Base-by-base conservation (phyloP, 2,329 filamentous ascomycete genomes). In the Monascus ruber region DNA sequence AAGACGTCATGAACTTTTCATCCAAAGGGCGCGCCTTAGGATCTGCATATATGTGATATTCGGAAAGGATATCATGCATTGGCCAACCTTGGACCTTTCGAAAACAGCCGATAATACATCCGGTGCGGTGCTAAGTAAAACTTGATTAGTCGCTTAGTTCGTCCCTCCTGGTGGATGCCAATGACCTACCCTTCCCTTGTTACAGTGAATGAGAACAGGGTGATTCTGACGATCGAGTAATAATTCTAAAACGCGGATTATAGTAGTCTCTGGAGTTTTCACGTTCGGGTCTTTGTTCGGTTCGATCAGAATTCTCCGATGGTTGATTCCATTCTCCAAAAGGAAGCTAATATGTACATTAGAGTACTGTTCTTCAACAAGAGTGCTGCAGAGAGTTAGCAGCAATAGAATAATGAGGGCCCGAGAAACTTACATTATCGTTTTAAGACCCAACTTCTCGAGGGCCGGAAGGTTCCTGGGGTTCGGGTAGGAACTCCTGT, bases 151-250 rank as follows among this genome's bases (percentile, higher is more conserved):
- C 17, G 17, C 17, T 17, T 17, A 17, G 17, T 17, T 17, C 17
- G 17, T 17, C 17, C 17, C 17, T 17, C 17, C 17, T 17, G 17
- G 17, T 17, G 17, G 17, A 17, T 17, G 17, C 17, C 17, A 17
- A 17, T 2, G 17, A 52, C 64, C 47, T 62, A 79, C 76, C 65
- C 81, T 91, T 56, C 88, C 88, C 50, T 94, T 88, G 57, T 94
- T 95, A 72, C 88, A 95, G 61, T 95, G 88, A 35, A 95, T 74
- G 31, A 94, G 71, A 7, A 95, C 63, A 0, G 88, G 88, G 48
- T 91, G 79, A 46, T 93, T 86, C 28, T 70, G 63, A 36, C 73
- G 73, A 53, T 93, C 76, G 38, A 89, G 70, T 32, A 89, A 73
- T 33, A 89, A 66, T 8, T 74, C 68, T 24, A 94, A 70, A 34